A percentile compares a stretch with the other conserved stretches of the same genome.
phyloP scores from a whole-genome alignment of 2,329 filamentous ascomycete genomes.

The Cladobotryum mycophilum region DNA sequence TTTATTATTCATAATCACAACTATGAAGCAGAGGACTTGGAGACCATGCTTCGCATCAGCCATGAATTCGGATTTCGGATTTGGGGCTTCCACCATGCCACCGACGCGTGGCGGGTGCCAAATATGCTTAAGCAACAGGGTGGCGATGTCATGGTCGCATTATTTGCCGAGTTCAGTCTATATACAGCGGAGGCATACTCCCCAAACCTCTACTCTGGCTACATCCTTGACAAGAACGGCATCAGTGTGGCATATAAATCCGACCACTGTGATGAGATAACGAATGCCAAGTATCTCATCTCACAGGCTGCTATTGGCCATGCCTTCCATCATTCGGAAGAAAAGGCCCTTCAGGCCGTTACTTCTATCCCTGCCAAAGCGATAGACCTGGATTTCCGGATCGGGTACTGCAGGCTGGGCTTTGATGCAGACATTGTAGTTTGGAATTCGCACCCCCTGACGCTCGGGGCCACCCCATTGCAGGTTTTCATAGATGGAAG shows the following conservation, averaged over 20 bases:
- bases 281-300: slow-evolving; percentile 36
- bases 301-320: slow-evolving; percentile 36
- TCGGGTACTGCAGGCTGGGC: slow-evolving; percentile 37
- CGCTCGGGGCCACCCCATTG: slow-evolving; percentile 37
- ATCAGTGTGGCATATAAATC: slow-evolving; percentile 39
- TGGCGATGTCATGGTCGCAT: slow-evolving; percentile 37
- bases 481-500: slow-evolving; percentile 44
- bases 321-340: slow-evolving; percentile 21
- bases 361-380: slow-evolving; percentile 40
- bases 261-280: slow-evolving; percentile 24
- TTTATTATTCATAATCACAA: slow-evolving; percentile 39
- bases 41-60: slow-evolving; percentile 36
- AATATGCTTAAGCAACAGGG: slow-evolving; percentile 19
- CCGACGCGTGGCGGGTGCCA: slow-evolving; percentile 10
- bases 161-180: slow-evolving; percentile 35
- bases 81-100: slow-evolving; percentile 14
- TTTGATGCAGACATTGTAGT: slow-evolving; percentile 46
- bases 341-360: slow-evolving; percentile 19
- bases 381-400: slow-evolving; percentile 35
- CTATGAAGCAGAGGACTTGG: slow-evolving; percentile 38
- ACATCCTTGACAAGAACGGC: slow-evolving; percentile 33
- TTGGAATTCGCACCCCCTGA: slow-evolving; percentile 42
- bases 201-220: slow-evolving; percentile 33
- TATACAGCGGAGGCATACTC: slow-evolving; percentile 38
- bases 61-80: slow-evolving; percentile 37